Evolutionary conservation across 192 early-diverging fungal species (phyloP), one percentile per base, ranked within the genome.

Genomic region (Coemansia sp.): DNA sequence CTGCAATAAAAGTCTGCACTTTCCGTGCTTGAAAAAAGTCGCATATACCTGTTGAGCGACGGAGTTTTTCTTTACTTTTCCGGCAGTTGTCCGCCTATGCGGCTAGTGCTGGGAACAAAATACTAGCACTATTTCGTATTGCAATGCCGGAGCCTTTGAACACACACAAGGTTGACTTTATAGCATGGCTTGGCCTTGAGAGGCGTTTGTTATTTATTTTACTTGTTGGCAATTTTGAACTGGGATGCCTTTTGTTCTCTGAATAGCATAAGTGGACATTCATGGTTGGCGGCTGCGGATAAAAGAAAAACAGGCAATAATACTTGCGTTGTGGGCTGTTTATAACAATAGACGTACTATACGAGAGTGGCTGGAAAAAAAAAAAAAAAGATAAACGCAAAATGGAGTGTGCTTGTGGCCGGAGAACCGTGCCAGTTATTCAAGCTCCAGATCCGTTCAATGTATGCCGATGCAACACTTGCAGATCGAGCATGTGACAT

Each of bases 391-490:
- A 27, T 27, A 27, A 27, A 27, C 27, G 27, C 27, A 41, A 15
- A 14, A 27, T 27, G 27, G 27, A 27, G 0, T 27, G 39, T 15
- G 39, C 39, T 11, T 27, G 27, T 27, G 39, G 15, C 42, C 14
- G 4, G 3, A 4, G 42, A 15, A 61, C 23, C 59, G 34, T 61
- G 59, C 15, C 32, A 19, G 59, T 29, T 36, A 27, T 27, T 27
- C 27, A 32, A 32, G 34, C 45, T 45, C 27, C 32, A 34, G 29
- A 45, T 45, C 21, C 42, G n/a, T 64, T 72, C 70, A 64, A 72
- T 72, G 63, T 66, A 72, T 19, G 45, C 17, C 4, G 46, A 64
- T 64, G 21, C 44, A 66, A 32, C 38, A 48, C 17, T 57, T 58
- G 53, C 41, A 61, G 55, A 45, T 60, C 38, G 25, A 27, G 27